A percentile compares a stretch with the other conserved stretches of the same genome.
phyloP scores from a whole-genome alignment of 768 basidiomycete genomes.

The Suillus ampliporus region DNA sequence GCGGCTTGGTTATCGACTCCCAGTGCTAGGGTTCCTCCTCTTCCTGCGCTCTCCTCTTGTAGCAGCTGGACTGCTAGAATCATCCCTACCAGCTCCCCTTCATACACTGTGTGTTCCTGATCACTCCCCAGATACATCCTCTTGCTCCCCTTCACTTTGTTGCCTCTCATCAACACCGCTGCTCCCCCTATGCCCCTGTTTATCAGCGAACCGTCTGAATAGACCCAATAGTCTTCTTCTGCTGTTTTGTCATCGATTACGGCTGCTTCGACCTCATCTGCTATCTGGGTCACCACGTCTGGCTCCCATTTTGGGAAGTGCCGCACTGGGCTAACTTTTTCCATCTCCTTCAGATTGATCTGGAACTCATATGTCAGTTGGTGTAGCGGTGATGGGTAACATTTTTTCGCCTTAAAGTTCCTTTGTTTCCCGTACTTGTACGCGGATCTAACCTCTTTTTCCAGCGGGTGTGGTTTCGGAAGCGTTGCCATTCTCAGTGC shows the following conservation, averaged over 20 bases:
- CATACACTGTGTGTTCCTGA: constrained; percentile 23
- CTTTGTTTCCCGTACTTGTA: constrained; percentile 4
- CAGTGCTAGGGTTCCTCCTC: neutral
- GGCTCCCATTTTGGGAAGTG: constrained; percentile 19
- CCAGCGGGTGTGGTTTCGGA: constrained; percentile 14
- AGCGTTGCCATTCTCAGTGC: constrained; percentile 17
- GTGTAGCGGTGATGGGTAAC: constrained; percentile 30
- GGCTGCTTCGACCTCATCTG: constrained; percentile 15
- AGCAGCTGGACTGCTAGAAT: constrained; percentile 34
- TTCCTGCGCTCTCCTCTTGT: neutral
- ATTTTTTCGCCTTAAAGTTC: constrained; percentile 1
- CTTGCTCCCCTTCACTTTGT: constrained; percentile 8
- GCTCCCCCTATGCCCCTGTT: constrained; percentile 34
- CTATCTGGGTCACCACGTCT: neutral
- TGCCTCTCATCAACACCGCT: constrained; percentile 28
- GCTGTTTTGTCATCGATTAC: constrained; percentile 9
- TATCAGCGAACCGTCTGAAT: constrained; percentile 36
- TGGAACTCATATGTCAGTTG: constrained; percentile 20
- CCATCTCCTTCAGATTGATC: constrained; percentile 13
- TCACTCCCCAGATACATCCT: constrained; percentile 26
- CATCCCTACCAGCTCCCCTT: constrained; percentile 38
- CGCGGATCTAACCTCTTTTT: neutral
- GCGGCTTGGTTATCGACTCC: constrained; percentile 18
- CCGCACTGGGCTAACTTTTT: constrained; percentile 21
- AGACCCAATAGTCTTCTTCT: constrained; percentile 19